Evolutionary conservation across 805 yeast genomes (phyloP).

Genomic region (Candida adriatica): DNA sequence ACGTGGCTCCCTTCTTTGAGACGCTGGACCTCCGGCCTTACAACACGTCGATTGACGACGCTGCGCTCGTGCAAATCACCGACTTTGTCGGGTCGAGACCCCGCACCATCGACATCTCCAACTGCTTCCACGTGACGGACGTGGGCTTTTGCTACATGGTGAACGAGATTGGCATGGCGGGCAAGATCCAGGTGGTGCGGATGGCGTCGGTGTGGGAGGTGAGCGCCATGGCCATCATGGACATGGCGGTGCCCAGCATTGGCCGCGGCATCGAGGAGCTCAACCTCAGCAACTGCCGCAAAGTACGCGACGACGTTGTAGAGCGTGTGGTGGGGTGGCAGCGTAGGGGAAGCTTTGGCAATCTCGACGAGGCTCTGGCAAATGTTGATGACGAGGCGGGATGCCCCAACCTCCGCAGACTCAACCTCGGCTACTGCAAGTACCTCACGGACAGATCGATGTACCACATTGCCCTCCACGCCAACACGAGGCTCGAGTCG

Average conservation of each 20-base stretch:
- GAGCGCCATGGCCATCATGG: slow-evolving; percentile 78
- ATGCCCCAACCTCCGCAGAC: slow-evolving; percentile 46
- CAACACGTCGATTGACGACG: slow-evolving; percentile 55
- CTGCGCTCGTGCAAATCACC: slow-evolving; percentile 48
- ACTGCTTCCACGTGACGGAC: slow-evolving; percentile 73
- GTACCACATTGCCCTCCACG: slow-evolving; percentile 53
- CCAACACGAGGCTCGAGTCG: slow-evolving; percentile 45
- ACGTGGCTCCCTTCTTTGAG: slow-evolving; percentile 47
- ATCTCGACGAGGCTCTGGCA: slow-evolving; percentile 22
- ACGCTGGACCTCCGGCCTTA: slow-evolving; percentile 53
- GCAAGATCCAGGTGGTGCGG: slow-evolving; percentile 44
- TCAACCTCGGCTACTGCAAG: slow-evolving; percentile 69
- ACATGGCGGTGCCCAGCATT: slow-evolving; percentile 56
- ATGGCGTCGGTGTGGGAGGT: slow-evolving; percentile 76
- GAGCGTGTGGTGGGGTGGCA: slow-evolving; percentile 61
- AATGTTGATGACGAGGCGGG: slow-evolving; percentile 38
- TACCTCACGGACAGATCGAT: slow-evolving; percentile 63
- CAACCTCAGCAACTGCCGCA: slow-evolving; percentile 67
- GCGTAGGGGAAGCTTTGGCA: slow-evolving; percentile 7
- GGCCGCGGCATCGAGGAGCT: slow-evolving; percentile 53
- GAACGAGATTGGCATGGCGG: slow-evolving; percentile 63
- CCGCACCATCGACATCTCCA: slow-evolving; percentile 50
- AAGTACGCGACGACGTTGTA: slow-evolving; percentile 64
- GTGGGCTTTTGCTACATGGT: slow-evolving; percentile 67
- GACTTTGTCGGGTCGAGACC: slow-evolving; percentile 71